phyloP scores from a whole-genome alignment of 78 protist species.

The Parvularia atlantis region DNA sequence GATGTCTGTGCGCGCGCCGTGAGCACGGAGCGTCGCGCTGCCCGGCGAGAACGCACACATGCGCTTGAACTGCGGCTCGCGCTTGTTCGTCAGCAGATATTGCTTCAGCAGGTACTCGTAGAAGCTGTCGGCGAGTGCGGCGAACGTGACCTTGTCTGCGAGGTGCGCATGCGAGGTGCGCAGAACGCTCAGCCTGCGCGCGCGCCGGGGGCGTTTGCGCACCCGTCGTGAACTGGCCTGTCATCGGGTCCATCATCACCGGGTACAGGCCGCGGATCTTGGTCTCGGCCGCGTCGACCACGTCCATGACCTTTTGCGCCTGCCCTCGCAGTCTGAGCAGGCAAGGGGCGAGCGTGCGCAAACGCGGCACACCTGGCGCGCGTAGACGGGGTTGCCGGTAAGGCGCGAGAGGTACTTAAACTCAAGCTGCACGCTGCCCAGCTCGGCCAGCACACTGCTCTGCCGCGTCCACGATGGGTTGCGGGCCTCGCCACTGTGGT shows the following conservation, averaged over 20 bases:
- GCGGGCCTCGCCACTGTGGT: neutral
- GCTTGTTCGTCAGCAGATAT: slow-evolving; percentile 7
- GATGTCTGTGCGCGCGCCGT: no score
- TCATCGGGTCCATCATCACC: neutral
- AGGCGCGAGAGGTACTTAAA: slow-evolving; percentile 29
- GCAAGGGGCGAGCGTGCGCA: neutral
- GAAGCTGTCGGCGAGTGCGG: slow-evolving; percentile 44
- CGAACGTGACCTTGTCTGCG: slow-evolving; percentile 23
- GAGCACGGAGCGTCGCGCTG: no score
- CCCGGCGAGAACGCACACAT: neutral
- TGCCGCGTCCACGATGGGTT: neutral
- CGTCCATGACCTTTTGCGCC: neutral
- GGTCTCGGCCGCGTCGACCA: neutral
- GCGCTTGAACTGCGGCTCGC: neutral
- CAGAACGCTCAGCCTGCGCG: no score
- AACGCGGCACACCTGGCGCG: no score
- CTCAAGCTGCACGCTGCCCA: slow-evolving; percentile 69
- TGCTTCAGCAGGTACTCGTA: slow-evolving; percentile 55
- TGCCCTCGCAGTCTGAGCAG: neutral
- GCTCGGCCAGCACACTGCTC: slow-evolving; percentile 43
- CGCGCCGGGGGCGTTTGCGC: no score
- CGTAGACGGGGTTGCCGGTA: slow-evolving; percentile 17
- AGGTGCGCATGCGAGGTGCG: no score
- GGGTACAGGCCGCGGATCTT: neutral
- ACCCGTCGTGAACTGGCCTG: neutral